Percentiles rank a stretch among this genome's conserved stretches.
These are phyloP conservation scores for Cryptococcus depauperatus DNA, from an alignment of 1,284 basidiomycete genomes.

Conservation along the genomic window DNA sequence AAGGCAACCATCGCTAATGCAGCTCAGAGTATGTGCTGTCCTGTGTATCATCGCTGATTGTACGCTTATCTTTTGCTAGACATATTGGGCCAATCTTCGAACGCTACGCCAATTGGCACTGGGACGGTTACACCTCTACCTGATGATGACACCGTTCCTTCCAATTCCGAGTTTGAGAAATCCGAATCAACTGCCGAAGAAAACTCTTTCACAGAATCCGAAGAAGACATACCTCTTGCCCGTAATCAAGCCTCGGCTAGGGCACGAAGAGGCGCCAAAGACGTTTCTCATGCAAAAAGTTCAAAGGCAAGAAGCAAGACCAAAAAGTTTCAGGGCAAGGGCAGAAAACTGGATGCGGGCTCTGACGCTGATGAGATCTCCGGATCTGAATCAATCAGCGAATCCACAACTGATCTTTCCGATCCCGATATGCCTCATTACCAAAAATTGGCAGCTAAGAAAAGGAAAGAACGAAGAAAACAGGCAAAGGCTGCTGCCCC, in stretches of 20 bases:
- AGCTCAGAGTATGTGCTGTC: conserved; percentile 15
- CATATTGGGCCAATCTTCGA: conserved; percentile 1
- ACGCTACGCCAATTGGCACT: conserved; percentile 4
- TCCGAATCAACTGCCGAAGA: no score
- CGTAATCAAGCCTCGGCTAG: neutral
- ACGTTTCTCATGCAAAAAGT: conserved; percentile 9
- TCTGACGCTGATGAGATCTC: conserved; percentile 9
- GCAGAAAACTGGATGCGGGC: conserved; percentile 10
- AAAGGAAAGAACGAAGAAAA: conserved; percentile 37
- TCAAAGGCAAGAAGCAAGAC: conserved; percentile 4
- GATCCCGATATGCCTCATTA: neutral
- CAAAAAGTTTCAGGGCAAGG: conserved; percentile 7
- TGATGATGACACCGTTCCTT: conserved; percentile 12
- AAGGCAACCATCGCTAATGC: conserved; percentile 12
- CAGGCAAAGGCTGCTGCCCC: conserved; percentile 42
- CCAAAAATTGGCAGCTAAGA: neutral
- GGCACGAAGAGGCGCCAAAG: neutral
- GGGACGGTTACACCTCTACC: conserved; percentile 9
- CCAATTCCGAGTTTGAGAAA: neutral
- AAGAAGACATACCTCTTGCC: neutral
- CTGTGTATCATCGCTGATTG: neutral
- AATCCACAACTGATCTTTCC: conserved; percentile 3
- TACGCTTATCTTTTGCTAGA: conserved; percentile 6
- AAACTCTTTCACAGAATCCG: neutral
- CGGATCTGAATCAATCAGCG: conserved; percentile 1